phyloP scores from a whole-genome alignment of 257 asterid species.

The Nicotiana knightiana region DNA sequence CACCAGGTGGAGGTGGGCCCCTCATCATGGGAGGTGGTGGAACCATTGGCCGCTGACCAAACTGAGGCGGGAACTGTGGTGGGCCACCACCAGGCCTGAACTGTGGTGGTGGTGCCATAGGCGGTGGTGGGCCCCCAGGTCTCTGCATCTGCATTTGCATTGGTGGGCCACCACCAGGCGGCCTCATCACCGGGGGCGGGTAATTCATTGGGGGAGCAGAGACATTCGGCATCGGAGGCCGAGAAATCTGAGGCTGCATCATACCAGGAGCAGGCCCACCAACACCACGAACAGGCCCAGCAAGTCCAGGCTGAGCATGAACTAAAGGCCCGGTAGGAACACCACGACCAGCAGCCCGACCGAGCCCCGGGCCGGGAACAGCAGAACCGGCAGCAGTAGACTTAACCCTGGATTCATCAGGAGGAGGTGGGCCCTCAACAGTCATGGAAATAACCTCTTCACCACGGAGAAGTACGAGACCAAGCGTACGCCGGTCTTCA shows the following conservation, averaged over 20 bases:
- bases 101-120: conserved; percentile 38
- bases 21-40: conserved; percentile 82
- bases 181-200: conserved; percentile 58
- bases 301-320: conserved; percentile 83
- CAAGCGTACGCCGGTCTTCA: conserved; percentile 88
- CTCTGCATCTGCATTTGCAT: conserved; percentile 58
- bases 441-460: conserved; percentile 90
- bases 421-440: conserved; percentile 96
- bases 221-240: conserved; percentile 63
- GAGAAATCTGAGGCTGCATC: conserved; percentile 96
- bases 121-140: conserved; percentile 42
- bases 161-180: conserved; percentile 41
- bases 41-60: conserved; percentile 68
- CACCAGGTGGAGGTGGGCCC: conserved; percentile 75
- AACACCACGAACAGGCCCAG: conserved; percentile 86
- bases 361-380: conserved; percentile 66
- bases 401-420: conserved; percentile 75
- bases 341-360: conserved; percentile 95
- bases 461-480: conserved; percentile 85
- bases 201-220: conserved; percentile 61
- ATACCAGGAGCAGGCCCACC: conserved; percentile 95
- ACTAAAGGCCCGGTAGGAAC: conserved; percentile 54
- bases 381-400: conserved; percentile 46
- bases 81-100: conserved; percentile 33
- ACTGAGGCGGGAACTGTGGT: conserved; percentile 54